phyloP scores from a whole-genome alignment of 345 rosid genomes.

The Pugionium dolabratum region DNA sequence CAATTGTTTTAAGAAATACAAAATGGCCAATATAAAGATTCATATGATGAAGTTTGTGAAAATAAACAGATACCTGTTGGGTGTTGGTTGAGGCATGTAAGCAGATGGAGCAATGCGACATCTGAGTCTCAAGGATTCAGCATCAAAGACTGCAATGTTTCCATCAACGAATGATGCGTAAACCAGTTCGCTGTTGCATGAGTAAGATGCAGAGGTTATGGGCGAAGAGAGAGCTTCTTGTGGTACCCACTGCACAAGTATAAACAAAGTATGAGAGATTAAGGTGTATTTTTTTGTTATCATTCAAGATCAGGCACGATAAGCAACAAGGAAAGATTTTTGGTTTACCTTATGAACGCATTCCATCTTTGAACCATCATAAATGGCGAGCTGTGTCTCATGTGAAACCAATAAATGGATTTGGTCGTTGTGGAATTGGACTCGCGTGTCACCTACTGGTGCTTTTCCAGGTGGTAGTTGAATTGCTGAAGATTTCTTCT shows the following conservation, averaged over 20 bases:
- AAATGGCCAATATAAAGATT: not conserved
- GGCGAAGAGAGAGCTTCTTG: constrained; percentile 74
- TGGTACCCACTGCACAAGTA: constrained; percentile 74
- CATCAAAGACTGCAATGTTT: constrained; percentile 78
- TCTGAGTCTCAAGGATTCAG: constrained; percentile 69
- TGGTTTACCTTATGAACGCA: constrained; percentile 56
- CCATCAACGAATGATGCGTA: constrained; percentile 77
- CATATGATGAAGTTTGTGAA: not conserved
- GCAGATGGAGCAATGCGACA: constrained; percentile 79
- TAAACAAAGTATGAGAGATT: not conserved
- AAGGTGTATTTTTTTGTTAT: not conserved
- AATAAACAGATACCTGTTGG: constrained; percentile 50
- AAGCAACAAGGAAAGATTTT: not conserved
- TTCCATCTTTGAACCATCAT: constrained; percentile 74
- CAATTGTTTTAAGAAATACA: not conserved
- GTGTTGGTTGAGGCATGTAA: constrained; percentile 56
- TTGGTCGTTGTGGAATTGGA: constrained; percentile 76
- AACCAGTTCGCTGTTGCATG: constrained; percentile 83
- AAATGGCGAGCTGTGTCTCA: constrained; percentile 73
- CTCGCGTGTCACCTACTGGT: constrained; percentile 60
- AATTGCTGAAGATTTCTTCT: constrained; percentile 51
- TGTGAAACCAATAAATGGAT: constrained; percentile 61
- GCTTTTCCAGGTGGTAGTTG: constrained; percentile 64
- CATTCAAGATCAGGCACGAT: not conserved
- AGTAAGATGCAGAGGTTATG: constrained; percentile 70